Evolutionary conservation across 176 grass and related monocot species (phyloP), one percentile per base, ranked within the genome.

Genomic region (Paspalum vaginatum): DNA sequence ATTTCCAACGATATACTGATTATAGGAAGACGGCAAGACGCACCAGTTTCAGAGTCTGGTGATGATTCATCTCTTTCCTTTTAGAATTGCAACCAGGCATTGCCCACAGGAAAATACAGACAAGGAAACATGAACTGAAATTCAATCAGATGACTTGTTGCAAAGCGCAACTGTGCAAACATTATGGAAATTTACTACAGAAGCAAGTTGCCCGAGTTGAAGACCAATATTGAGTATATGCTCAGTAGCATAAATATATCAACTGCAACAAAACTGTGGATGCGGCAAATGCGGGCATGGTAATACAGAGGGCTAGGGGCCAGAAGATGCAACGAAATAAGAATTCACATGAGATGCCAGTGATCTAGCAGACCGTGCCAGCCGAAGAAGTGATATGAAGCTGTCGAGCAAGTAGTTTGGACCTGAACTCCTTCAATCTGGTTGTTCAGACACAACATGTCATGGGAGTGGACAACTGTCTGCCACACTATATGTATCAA

Each of bases 291-390:
- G 2, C 68, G 2, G 6, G 46, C 46, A 71, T 14, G 7, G 22
- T 26, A 43, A 68, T 70, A 48, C 22, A 22, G 44, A 26, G 45
- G 1, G 12, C 13, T 70, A 21, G 24, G 42, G 5, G 57, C 20
- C 16, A 16, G 70, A 80, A 79, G 39, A 52, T 50, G 61, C 41
- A 8, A 11, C 5, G 18, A 61, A 86, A 50, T 69, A 16, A 21
- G 78, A 61, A 44, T 21, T 42, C 63, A 54, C 70, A 44, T 61
- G 69, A 67, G 46, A 39, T 75, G 77, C 70, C 18, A 4, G 38
- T 57, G 57, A 58, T 67, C 70, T 72, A 80, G 51, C 12, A 41
- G 26, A 49, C 27, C 24, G 7, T 18, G 7, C 9, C 4, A 37
- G 13, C 8, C 61, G 53, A 81, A 51, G 32, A 67, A 47, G n/a